phyloP scores from a whole-genome alignment of 805 yeast genomes.

The Tetrapisispora pingtungensis region DNA sequence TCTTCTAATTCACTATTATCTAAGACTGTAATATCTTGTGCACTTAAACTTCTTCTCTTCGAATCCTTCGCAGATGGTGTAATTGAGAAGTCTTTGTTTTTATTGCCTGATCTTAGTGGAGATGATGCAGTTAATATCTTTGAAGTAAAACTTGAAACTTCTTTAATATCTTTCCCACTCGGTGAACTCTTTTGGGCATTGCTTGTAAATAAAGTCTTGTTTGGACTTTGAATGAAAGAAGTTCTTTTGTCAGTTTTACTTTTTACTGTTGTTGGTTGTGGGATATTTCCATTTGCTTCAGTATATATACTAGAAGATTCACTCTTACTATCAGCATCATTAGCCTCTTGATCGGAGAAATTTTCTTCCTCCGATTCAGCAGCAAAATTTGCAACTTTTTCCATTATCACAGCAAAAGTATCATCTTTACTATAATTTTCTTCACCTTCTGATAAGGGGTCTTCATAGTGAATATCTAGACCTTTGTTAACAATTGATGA shows the following conservation, averaged over 20 bases:
- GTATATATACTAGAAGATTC: conserved; percentile 3
- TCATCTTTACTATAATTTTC: conserved; percentile 1
- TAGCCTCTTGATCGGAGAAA: background rate
- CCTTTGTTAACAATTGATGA: background rate
- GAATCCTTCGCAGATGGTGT: conserved; percentile 10
- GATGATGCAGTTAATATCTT: conserved; percentile 2
- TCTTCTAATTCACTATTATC: conserved; percentile 23
- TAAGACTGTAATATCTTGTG: conserved; percentile 30
- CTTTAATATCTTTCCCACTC: conserved; percentile 6
- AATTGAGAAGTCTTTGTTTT: conserved; percentile 1
- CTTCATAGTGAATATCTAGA: background rate
- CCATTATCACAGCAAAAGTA: conserved; percentile 1
- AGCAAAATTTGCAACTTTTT: background rate
- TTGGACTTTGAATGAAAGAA: conserved; percentile 19
- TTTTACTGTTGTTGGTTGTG: background rate
- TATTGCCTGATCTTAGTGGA: background rate
- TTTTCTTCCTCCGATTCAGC: background rate
- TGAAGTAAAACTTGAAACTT: conserved; percentile 2
- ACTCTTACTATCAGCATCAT: background rate
- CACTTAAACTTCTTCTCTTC: conserved; percentile 43
- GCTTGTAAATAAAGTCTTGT: conserved; percentile 15
- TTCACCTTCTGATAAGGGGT: background rate
- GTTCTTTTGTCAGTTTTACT: background rate
- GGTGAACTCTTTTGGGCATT: conserved; percentile 15
- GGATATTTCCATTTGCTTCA: background rate